These are phyloP conservation scores for Casuarina cunninghamiana DNA, from an alignment of 306 rosid species.

Conservation along the genomic window DNA sequence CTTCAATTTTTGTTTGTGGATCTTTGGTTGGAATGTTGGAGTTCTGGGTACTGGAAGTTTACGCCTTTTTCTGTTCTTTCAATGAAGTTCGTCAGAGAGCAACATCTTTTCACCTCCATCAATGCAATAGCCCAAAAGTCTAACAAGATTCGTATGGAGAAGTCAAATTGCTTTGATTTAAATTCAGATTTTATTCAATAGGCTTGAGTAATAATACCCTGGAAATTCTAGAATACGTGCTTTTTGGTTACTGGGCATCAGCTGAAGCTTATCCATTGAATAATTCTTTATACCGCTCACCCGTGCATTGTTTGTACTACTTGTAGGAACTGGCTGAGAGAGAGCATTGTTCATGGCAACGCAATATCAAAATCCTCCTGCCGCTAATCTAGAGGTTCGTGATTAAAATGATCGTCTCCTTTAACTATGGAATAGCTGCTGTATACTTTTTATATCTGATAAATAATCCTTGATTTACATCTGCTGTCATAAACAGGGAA, in stretches of 20 bases:
- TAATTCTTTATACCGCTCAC: background rate
- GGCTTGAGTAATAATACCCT: background rate
- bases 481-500: slow-evolving; percentile 52
- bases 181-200: background rate
- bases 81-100: background rate
- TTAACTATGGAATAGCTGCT: background rate
- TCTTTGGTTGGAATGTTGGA: background rate
- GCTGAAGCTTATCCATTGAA: background rate
- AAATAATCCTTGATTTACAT: slow-evolving; percentile 21
- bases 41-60: background rate
- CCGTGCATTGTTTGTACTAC: background rate
- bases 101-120: too few relatives aligned
- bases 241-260: background rate
- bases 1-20: background rate
- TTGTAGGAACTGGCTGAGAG: background rate
- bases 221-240: background rate
- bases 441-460: too few relatives aligned
- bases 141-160: too few relatives aligned
- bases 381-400: slow-evolving; percentile 9
- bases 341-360: slow-evolving; percentile 6
- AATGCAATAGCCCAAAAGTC: background rate
- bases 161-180: background rate
- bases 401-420: background rate
- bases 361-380: background rate
- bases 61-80: background rate